Evolutionary conservation across 805 yeast genomes (phyloP).

Genomic region (Jamesozyma jinghongensis): DNA sequence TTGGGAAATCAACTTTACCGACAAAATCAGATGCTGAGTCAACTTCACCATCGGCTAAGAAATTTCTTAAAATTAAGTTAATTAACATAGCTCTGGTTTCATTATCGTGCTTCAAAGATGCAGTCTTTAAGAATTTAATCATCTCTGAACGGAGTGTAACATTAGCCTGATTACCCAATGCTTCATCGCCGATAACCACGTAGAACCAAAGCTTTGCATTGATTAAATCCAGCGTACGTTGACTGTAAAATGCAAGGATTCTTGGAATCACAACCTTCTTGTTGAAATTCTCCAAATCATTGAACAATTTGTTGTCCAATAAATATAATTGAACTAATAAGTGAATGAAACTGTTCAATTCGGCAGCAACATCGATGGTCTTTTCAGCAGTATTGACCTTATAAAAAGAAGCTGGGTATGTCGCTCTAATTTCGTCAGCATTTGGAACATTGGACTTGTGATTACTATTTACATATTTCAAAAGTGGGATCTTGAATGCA

Average conservation of each 20-base stretch:
- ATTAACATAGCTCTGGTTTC: conserved; percentile 86
- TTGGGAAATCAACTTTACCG: conserved; percentile 80
- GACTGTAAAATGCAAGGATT: conserved; percentile 52
- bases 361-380: conserved; percentile 52
- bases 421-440: conserved; percentile 24
- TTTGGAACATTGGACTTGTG: conserved; percentile 30
- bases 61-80: conserved; percentile 77
- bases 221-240: conserved; percentile 76
- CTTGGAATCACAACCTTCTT: conserved; percentile 39
- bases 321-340: conserved; percentile 69
- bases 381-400: conserved; percentile 19
- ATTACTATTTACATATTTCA: conserved; percentile 33
- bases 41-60: conserved; percentile 67
- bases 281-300: conserved; percentile 46
- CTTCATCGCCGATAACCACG: conserved; percentile 68
- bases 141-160: conserved; percentile 52
- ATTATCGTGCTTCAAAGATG: conserved; percentile 82
- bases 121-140: conserved; percentile 70
- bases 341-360: conserved; percentile 70
- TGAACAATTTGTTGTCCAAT: conserved; percentile 49
- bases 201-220: conserved; percentile 93
- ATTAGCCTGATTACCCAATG: conserved; percentile 26
- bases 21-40: conserved; percentile 83
- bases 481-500: conserved; percentile 35
- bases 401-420: conserved; percentile 28